A percentile compares a stretch with the other conserved stretches of the same genome.
phyloP scores from a whole-genome alignment of 1,139 yeast genomes.

The Geotrichum europaeum region DNA sequence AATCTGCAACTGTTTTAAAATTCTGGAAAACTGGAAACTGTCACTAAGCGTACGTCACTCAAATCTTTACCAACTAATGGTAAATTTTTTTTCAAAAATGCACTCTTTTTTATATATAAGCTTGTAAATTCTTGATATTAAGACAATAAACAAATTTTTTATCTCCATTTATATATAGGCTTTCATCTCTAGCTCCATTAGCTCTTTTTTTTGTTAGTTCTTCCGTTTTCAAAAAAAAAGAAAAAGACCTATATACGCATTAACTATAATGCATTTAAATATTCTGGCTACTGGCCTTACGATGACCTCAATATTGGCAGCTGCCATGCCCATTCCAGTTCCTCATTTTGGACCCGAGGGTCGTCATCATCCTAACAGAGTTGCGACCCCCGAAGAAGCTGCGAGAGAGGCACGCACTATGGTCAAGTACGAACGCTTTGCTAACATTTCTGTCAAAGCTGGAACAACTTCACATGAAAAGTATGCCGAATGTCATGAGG shows the following conservation, averaged over 20 bases:
- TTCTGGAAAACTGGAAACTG: too few species aligned
- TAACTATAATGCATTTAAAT: neutral
- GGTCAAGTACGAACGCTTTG: constrained; percentile 45
- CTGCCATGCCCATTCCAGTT: neutral
- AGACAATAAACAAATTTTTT: neutral
- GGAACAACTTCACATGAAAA: constrained; percentile 48
- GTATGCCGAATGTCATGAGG: constrained; percentile 62
- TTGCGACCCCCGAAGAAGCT: constrained; percentile 40
- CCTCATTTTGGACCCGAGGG: neutral
- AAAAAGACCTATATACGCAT: neutral
- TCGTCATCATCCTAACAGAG: neutral
- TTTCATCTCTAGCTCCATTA: neutral
- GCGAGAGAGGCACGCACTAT: constrained; percentile 57
- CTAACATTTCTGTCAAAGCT: constrained; percentile 20
- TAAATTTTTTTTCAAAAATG: too few species aligned
- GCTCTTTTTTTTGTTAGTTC: neutral
- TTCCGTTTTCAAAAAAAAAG: neutral
- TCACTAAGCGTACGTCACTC: too few species aligned
- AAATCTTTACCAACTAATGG: too few species aligned
- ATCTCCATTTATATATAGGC: neutral
- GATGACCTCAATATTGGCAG: neutral
- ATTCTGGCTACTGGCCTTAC: neutral
- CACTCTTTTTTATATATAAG: neutral
- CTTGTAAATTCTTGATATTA: neutral
- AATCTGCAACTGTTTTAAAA: too few species aligned